A percentile compares a stretch with the other conserved stretches of the same genome.
Evolutionary conservation across 768 basidiomycete species (phyloP).

Genomic region (Lanmaoa pseudosensibilis): DNA sequence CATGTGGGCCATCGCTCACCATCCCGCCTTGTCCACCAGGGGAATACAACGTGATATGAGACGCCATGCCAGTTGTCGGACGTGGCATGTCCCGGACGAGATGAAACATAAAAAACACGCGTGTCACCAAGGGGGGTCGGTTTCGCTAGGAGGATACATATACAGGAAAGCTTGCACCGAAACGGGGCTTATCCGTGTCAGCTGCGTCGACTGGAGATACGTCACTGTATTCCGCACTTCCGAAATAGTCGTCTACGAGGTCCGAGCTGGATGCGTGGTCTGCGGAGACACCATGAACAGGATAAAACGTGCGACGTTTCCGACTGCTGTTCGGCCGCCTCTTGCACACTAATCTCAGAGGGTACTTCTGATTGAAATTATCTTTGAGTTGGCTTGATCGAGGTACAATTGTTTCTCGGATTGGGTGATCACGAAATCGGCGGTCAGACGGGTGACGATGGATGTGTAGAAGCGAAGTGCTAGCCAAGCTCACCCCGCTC

Average conservation of each 20-base stretch:
- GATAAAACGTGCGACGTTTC: constrained; percentile 51
- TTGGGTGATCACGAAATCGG: constrained; percentile 36
- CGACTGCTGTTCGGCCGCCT: constrained; percentile 86
- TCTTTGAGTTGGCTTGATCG: constrained; percentile 88
- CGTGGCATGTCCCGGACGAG: constrained; percentile 28
- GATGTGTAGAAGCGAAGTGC: constrained; percentile 20
- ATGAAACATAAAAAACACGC: constrained; percentile 19
- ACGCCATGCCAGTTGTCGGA: constrained; percentile 25
- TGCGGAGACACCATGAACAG: constrained; percentile 26
- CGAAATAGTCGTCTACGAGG: constrained; percentile 31
- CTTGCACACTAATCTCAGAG: constrained; percentile 86
- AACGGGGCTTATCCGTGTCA: constrained; percentile 18
- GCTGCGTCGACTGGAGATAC: constrained; percentile 39
- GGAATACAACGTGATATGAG: constrained; percentile 16
- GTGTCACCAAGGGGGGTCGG: too few relatives aligned
- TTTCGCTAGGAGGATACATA: constrained; percentile 22
- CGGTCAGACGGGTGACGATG: constrained; percentile 15
- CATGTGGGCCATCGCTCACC: too few relatives aligned
- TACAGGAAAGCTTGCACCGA: constrained; percentile 14
- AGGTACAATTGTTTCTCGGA: constrained; percentile 84
- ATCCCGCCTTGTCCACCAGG: too few relatives aligned
- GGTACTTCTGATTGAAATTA: constrained; percentile 76
- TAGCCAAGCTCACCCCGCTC: constrained; percentile 74
- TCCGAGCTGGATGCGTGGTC: constrained; percentile 35
- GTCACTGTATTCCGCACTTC: constrained; percentile 36